A percentile compares a stretch with the other conserved stretches of the same genome.
These are phyloP conservation scores for Metarhizium humberi DNA, from an alignment of 2,329 filamentous ascomycete species.

Conservation along the genomic window DNA sequence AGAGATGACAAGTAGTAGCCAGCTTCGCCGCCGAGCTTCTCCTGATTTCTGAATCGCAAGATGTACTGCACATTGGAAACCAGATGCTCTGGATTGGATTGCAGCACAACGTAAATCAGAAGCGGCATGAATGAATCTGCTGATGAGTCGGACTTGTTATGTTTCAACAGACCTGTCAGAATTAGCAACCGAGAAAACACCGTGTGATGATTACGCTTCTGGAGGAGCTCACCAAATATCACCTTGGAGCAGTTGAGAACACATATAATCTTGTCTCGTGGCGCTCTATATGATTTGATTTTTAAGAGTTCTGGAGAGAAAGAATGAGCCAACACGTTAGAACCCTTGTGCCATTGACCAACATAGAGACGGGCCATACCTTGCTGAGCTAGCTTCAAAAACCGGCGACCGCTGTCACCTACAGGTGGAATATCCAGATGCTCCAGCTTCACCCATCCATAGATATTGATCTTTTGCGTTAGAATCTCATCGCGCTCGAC, in stretches of 20 bases:
- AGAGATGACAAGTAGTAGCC: conserved; percentile 96
- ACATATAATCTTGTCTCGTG: conserved; percentile 95
- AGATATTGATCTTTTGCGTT: conserved; percentile 93
- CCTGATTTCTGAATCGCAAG: conserved; percentile 89
- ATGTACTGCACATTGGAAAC: conserved; percentile 99
- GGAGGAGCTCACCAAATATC: conserved; percentile 67
- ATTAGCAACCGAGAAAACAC: not conserved
- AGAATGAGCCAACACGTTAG: conserved; percentile 7
- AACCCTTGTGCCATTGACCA: not conserved
- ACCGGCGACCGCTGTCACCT: conserved; percentile 77
- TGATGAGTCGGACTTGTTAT: conserved; percentile 86
- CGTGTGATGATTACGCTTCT: not conserved
- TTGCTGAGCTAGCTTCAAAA: conserved; percentile 82
- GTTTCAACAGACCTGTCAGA: conserved; percentile 66
- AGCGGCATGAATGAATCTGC: conserved; percentile 94
- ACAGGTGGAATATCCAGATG: conserved; percentile 87
- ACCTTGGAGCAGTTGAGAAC: conserved; percentile 99
- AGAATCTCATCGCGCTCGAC: conserved; percentile 95
- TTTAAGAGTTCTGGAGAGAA: conserved; percentile 70
- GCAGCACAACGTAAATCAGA: conserved; percentile 89
- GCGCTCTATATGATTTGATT: conserved; percentile 94
- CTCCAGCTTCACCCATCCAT: conserved; percentile 86
- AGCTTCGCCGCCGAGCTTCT: conserved; percentile 94
- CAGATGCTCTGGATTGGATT: conserved; percentile 88
- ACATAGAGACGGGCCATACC: conserved; percentile 33